Base-by-base conservation (phyloP, 2,329 filamentous ascomycete species). In the Arthrobotrys musiformis region DNA sequence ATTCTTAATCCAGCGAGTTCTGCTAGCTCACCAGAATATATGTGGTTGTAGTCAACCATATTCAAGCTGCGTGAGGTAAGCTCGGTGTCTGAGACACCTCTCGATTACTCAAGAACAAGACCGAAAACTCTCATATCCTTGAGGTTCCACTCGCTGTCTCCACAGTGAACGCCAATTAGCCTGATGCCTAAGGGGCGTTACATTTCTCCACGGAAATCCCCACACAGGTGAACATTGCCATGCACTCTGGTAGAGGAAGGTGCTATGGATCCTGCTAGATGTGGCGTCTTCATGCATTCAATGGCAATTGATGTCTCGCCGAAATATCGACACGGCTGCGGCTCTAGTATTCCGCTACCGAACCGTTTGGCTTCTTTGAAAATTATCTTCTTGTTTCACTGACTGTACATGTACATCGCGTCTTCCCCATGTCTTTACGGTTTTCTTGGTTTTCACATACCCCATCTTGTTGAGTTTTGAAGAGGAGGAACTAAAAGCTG, bases 61-160 rank as follows among this genome's bases (percentile, higher is more conserved):
- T 69, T 64, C 37, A 52, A 50, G 24, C 24, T 44, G 52, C 42
- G 56, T 40, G 70, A 69, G 72, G 63, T 76, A 52, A 76, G 40
- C 40, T 42, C 17, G 72, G 70, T 76, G 72, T 76, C 72, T 76
- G 58, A 76, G 72, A 76, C 72, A 76, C 44, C 72, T 70, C 54
- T 40, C 63, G 72, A 76, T 76, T 76, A 76, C 72, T 76, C 52
- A 76, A 64, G 42, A 61, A 35, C 70, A 67, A 37, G 62, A 50
- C 58, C 42, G 48, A 52, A 70, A 56, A 60, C 63, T 60, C 63
- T 69, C 44, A 76, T 52, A 64, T 50, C 40, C 58, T 40, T 54
- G 63, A 48, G 54, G 70, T 74, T 44, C 61, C 70, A 68, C 70
- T 40, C 62, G 56, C 28, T 37, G 64, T 64, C 64, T 64, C 72